Base-by-base conservation (phyloP, 2,329 filamentous ascomycete species). In the Chrysoporthe puriensis region DNA sequence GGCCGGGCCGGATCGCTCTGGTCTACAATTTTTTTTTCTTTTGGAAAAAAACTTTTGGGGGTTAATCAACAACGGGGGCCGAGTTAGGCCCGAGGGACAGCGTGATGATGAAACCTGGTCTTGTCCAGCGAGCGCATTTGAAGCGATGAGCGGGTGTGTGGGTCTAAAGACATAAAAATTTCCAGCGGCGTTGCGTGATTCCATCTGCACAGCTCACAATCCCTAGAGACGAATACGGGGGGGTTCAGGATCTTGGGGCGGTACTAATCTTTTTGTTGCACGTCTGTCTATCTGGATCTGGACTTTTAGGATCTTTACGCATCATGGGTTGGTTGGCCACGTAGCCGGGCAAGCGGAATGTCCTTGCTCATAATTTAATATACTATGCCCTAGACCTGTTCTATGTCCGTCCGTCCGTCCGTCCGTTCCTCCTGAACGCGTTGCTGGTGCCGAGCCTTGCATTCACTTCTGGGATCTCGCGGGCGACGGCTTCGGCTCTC, bases 361-460 rank as follows among this genome's bases (percentile, higher is more conserved):
- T 63, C 43, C 36, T 67, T 57, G 67, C 56, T 69, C 42, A 62
- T 62, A 58, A 64, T 62, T 62, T 46, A 62, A 60, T 63, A 61
- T 61, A 60, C n/a, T 50, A 32, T 60, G 36, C 60, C 14, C 16
- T 46, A 48, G 43, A 52, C 16, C 44, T 40, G 36, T 0, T 26
- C 26, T 26, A 26, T 26, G 26, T 26, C 26, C 26, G 2, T 26
- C 2, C 2, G 26, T 26, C 2, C 2, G 26, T 26, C 26, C 26
- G 26, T 42, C 40, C 40, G 32, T 58, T 14, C 56, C 42, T 36
- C 18, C 21, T 26, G 34, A 54, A 62, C 48, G 34, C 57, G 40
- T 44, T 48, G 62, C 61, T 60, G 26, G 13, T 26, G 26, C 26
- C 26, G 1, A 48, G 7, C 46, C 26, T n/a, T 58, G 44, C 56